Percentiles rank a stretch among this genome's conserved stretches.
phyloP scores from a whole-genome alignment of 2,329 filamentous ascomycete genomes.

The Aspergillus pseudotamarii region DNA sequence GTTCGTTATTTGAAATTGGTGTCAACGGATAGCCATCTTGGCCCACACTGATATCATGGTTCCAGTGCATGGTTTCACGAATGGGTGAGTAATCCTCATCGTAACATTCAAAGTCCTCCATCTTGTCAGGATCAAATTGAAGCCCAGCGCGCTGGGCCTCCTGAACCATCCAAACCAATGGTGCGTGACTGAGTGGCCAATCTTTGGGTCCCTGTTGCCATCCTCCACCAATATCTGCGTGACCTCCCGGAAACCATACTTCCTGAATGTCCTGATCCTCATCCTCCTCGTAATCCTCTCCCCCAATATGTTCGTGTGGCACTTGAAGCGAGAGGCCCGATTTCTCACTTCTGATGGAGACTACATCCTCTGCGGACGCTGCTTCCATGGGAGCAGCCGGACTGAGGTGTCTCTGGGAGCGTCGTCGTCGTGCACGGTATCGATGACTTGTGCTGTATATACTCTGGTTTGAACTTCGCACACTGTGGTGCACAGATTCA shows the following conservation, averaged over 20 bases:
- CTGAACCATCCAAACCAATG: constrained; percentile 71
- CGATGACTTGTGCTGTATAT: constrained; percentile 17
- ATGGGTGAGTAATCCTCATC: constrained; percentile 40
- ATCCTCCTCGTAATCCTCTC: constrained; percentile 32
- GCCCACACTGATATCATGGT: constrained; percentile 16
- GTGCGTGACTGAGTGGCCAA: constrained; percentile 66
- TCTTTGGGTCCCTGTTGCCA: constrained; percentile 57
- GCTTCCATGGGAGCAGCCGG: constrained; percentile 33
- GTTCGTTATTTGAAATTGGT: constrained; percentile 12
- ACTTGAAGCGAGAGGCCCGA: constrained; percentile 35
- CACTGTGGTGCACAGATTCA: constrained; percentile 35
- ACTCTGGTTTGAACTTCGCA: constrained; percentile 26
- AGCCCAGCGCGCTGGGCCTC: constrained; percentile 68
- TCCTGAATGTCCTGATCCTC: constrained; percentile 72
- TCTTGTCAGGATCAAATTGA: constrained; percentile 68
- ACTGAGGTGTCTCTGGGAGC: constrained; percentile 18
- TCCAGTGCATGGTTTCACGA: constrained; percentile 24
- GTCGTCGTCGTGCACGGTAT: constrained; percentile 32
- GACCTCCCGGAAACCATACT: constrained; percentile 73
- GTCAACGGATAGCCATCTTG: constrained; percentile 20
- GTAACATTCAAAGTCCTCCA: constrained; percentile 66
- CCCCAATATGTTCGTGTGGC: constrained; percentile 18
- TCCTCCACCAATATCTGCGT: constrained; percentile 78
- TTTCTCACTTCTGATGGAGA: constrained; percentile 33
- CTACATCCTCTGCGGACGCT: constrained; percentile 32